Percentiles rank a stretch among this genome's conserved stretches.
These are phyloP conservation scores for Calonectria hawksworthii DNA, from an alignment of 2,329 filamentous ascomycete species.

Conservation along the genomic window DNA sequence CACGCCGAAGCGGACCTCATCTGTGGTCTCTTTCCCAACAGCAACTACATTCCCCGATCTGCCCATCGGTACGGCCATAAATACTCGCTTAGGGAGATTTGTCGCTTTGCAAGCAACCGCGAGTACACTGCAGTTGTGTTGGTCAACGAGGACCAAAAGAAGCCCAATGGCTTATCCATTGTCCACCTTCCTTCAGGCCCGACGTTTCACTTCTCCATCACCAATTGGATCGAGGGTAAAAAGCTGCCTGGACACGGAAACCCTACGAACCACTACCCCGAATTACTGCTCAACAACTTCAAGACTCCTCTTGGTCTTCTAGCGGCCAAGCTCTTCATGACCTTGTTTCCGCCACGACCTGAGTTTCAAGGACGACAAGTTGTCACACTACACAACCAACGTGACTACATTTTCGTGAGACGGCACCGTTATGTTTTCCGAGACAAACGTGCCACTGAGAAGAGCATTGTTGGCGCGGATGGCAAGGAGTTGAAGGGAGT, in stretches of 20 bases:
- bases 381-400: constrained; percentile 93
- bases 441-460: constrained; percentile 88
- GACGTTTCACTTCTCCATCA: constrained; percentile 92
- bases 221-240: constrained; percentile 91
- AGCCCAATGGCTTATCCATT: constrained; percentile 84
- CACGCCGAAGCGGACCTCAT: constrained; percentile 87
- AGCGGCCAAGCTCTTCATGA: constrained; percentile 83
- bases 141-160: constrained; percentile 90
- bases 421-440: constrained; percentile 94
- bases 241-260: constrained; percentile 91
- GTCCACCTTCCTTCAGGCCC: constrained; percentile 88
- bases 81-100: constrained; percentile 92
- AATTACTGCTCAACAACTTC: constrained; percentile 94
- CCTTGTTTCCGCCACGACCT: constrained; percentile 76
- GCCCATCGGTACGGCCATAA: constrained; percentile 89
- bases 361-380: constrained; percentile 91
- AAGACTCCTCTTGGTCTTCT: constrained; percentile 91
- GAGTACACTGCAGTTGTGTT: constrained; percentile 89
- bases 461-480: constrained; percentile 84
- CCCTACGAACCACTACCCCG: constrained; percentile 90
- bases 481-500: constrained; percentile 88
- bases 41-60: constrained; percentile 87
- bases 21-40: constrained; percentile 86
- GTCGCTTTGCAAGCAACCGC: constrained; percentile 84
- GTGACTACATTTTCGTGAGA: constrained; percentile 95